Evolutionary conservation across 2,329 filamentous ascomycete genomes (phyloP), one percentile per base, ranked within the genome.

Genomic region (Sordariomycetes sp.): DNA sequence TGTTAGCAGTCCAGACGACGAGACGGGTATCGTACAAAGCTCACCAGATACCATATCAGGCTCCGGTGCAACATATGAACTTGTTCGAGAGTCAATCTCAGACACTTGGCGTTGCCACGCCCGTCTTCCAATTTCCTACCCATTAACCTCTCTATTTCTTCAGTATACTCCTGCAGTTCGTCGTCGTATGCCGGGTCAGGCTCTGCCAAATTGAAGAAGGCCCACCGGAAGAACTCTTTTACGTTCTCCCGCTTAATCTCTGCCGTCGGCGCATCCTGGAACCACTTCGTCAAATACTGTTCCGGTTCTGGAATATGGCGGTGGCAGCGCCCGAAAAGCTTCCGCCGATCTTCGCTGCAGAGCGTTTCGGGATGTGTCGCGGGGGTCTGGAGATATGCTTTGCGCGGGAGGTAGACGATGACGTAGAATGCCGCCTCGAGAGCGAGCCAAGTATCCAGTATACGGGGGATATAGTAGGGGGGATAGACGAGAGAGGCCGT

Each of bases 221-320:
- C 80, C 83, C 82, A 87, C n/a, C 76, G 69, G 22, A 82, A 72
- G 65, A 83, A 85, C 58, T 83, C 79, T 66, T 79, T 81, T 55
- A 86, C 64, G 65, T 86, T 84, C 35, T 85, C 81, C 16, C 76
- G 71, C 58, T 76, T 76, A 53, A 87, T 79, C 32, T 83, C 80
- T 32, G 72, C 68, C 2, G 71, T 54, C 18, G 75, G 70, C 8
- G 81, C 79, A 32, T 77, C 77, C 25, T 79, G 68, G 64, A 86
- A 85, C 83, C 83, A 87, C 61, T 74, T 77, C 55, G 66, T 70
- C 32, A 86, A 60, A 62, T 81, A 86, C 40, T 67, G 71, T 43
- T 79, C 76, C 0, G 75, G 72, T 63, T 85, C 76, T 1, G 76
- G 71, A 16, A 84, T 77, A 58, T 75, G 80, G 6, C 71, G 70